These are phyloP conservation scores for Heterobasidion irregulare DNA, from an alignment of 1,284 basidiomycete species.

Conservation along the genomic window DNA sequence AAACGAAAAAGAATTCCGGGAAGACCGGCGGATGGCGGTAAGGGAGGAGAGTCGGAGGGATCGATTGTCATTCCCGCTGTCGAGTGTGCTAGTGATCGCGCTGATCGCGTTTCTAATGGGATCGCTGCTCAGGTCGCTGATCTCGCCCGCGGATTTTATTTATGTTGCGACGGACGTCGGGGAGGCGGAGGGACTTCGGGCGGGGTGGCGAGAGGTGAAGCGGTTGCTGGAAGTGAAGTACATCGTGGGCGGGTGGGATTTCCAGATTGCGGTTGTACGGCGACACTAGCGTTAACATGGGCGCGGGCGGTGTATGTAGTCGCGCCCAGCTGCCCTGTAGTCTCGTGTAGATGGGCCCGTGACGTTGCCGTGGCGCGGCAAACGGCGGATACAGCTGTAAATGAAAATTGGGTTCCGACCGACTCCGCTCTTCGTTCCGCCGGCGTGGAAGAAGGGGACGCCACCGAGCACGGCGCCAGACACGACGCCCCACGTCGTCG, in stretches of 20 bases:
- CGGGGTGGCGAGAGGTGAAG: constrained; percentile 78
- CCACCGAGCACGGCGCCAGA: background rate
- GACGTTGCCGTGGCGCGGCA: background rate
- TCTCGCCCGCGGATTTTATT: constrained; percentile 90
- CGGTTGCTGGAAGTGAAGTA: constrained; percentile 75
- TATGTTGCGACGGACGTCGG: constrained; percentile 56
- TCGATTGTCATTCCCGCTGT: constrained; percentile 32
- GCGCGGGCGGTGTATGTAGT: background rate
- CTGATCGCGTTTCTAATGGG: constrained; percentile 89
- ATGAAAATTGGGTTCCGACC: constrained; percentile 4
- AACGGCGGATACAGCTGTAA: background rate
- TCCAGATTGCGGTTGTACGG: constrained; percentile 72
- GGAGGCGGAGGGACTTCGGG: constrained; percentile 39
- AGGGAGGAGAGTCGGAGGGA: background rate
- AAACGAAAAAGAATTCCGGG: constrained; percentile 5
- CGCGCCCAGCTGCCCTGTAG: background rate
- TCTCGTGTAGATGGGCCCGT: background rate
- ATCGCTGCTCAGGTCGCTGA: constrained; percentile 78
- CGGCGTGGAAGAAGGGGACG: background rate
- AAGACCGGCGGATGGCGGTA: background rate
- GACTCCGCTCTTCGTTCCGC: background rate
- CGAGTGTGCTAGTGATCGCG: constrained; percentile 69
- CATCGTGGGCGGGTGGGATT: constrained; percentile 71
- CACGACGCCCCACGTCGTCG: background rate
- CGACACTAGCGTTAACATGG: constrained; percentile 39